Evolutionary conservation across 495 filamentous ascomycete species (phyloP), one percentile per base, ranked within the genome.

Genomic region (Penicillium bialowiezense): DNA sequence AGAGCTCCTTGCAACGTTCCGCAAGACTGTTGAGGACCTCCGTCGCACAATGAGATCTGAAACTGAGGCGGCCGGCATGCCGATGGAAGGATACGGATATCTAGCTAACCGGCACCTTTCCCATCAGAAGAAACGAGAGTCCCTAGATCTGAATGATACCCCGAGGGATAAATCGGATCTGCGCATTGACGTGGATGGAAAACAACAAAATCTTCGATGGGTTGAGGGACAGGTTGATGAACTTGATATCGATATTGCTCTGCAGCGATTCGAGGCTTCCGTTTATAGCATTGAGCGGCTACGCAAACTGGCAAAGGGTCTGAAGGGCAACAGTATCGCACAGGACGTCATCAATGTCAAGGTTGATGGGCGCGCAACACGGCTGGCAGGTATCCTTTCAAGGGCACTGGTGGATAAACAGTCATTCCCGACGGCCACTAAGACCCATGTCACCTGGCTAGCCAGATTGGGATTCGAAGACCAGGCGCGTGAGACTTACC

Each of bases 201-300:
- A 95, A 58, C 91, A 96, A 56, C 89, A 96, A 63, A 96, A 91
- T 57, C 76, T 99, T 14, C 87, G 93, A 17, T 96, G 89, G 88
- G 90, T 97, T 0, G 93, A 99, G 61, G 80, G 82, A 35, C 90
- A 97, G 69, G 85, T 99, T 57, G 93, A 99, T 61, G 91, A 96
- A 59, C 81, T 99, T 4, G 95, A 97, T 56, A 96, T 96, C 54
- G 85, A 90, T 61, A 93, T 99, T 44, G 93, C 93, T 1, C 78
- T 97, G 20, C 92, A 97, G 58, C 78, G 82, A 26, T 95, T 97
- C 49, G 92, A 96, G 50, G 81, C 84, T 4, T 88, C 92, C 0
- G 91, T 97, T 0, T 71, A 76, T 2, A 80, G 80, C 40, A 85
- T 97, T 7, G 92, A 97, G 66, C 87, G 87, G 51, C 75, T 99